Conservation (phyloP, 495 filamentous ascomycete genomes). For the Entonaema liquescens region DNA sequence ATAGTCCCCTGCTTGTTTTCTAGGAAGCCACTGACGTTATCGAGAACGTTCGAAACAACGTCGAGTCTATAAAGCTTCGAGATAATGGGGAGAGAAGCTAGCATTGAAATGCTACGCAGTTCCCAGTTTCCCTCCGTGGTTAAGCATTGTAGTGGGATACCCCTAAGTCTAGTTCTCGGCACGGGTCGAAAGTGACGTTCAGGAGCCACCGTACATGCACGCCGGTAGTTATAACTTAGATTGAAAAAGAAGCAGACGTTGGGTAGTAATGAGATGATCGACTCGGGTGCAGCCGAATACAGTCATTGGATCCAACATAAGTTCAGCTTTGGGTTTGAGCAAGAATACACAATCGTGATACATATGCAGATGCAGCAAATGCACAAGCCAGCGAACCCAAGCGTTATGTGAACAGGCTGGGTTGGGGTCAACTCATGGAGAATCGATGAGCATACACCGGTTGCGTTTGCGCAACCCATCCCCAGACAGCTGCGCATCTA, state of each 20-base stretch:
- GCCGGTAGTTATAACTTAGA: constrained; percentile 40
- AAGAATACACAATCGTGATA: constrained; percentile 28
- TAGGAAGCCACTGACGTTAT: constrained; percentile 39
- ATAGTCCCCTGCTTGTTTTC: constrained; percentile 17
- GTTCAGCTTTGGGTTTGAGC: constrained; percentile 33
- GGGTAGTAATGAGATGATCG: constrained; percentile 39
- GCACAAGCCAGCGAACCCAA: constrained; percentile 15
- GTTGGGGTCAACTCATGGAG: constrained; percentile 36
- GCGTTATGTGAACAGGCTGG: constrained; percentile 23
- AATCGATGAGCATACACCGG: constrained; percentile 30
- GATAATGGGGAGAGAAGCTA: constrained; percentile 23
- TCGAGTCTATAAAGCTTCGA: constrained; percentile 4
- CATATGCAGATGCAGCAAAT: constrained; percentile 24
- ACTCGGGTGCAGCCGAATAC: constrained; percentile 42
- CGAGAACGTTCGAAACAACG: constrained; percentile 23
- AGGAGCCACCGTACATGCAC: constrained; percentile 30
- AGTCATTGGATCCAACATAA: constrained; percentile 38
- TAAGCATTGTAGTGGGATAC: constrained; percentile 19
- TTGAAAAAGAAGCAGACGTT: constrained; percentile 30
- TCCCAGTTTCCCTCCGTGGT: constrained; percentile 27
- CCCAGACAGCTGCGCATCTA: constrained; percentile 30
- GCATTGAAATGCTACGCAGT: constrained; percentile 28
- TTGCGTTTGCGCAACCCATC: constrained; percentile 25
- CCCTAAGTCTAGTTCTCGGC: constrained; percentile 27
- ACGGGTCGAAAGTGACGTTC: constrained; percentile 34